phyloP scores from a whole-genome alignment of 1,139 yeast species.

The Lodderomyces orthopsilosis region DNA sequence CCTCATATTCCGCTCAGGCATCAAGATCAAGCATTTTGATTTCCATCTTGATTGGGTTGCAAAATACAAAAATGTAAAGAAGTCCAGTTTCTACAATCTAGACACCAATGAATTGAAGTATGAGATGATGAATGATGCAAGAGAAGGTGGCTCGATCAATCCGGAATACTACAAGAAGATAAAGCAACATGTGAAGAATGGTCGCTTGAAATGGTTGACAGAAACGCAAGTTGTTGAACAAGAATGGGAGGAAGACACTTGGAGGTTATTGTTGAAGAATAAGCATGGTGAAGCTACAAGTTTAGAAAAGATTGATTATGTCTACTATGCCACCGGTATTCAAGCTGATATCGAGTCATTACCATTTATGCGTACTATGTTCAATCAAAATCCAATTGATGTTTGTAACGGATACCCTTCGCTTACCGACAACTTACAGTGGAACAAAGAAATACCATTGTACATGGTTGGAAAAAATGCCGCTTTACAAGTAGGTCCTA shows the following conservation, averaged over 20 bases:
- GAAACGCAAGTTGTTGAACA: conserved; percentile 23
- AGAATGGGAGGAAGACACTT: conserved; percentile 21
- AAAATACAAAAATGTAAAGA: conserved; percentile 43
- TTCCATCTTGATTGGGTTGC: conserved; percentile 55
- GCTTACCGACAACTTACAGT: conserved; percentile 44
- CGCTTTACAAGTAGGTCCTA: conserved; percentile 43
- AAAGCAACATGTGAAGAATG: conserved; percentile 28
- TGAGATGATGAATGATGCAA: conserved; percentile 41
- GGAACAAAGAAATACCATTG: conserved; percentile 39
- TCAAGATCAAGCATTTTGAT: conserved; percentile 49
- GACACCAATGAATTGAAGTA: conserved; percentile 43
- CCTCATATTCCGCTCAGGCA: conserved; percentile 36
- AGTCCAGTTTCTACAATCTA: conserved; percentile 41
- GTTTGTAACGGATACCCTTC: conserved; percentile 41
- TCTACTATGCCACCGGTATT: conserved; percentile 46
- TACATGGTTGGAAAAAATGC: conserved; percentile 47
- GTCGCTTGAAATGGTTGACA: conserved; percentile 24
- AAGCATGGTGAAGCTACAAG: conserved; percentile 1
- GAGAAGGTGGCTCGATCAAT: conserved; percentile 50
- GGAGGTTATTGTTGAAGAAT: conserved; percentile 19
- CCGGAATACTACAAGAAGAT: conserved; percentile 42
- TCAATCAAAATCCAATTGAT: conserved; percentile 27
- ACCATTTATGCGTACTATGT: conserved; percentile 27
- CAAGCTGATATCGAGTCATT: conserved; percentile 29
- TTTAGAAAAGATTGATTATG: conserved; percentile 27